Conservation (phyloP, 176 grass and related monocot genomes). For the Panicum miliaceum region DNA sequence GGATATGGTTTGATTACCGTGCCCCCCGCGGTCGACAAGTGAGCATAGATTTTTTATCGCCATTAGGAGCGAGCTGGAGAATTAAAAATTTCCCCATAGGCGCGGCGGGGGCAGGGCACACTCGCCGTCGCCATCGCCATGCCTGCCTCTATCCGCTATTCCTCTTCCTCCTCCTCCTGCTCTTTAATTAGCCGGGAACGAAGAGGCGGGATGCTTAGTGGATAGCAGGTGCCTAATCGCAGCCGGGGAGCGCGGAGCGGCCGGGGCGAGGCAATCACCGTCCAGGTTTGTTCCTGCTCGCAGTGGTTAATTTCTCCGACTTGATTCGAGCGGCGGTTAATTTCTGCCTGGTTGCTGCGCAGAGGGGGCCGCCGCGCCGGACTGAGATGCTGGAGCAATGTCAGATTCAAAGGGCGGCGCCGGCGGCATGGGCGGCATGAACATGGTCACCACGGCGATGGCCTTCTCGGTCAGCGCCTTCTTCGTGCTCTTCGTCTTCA, state of each 20-base stretch:
- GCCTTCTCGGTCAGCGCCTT: conserved; percentile 80
- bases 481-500: conserved; percentile 83
- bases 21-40: conserved; percentile 3
- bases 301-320: not conserved
- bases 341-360: not conserved
- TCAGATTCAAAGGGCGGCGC: not conserved
- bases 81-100: not conserved
- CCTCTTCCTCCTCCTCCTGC: not conserved
- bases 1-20: conserved; percentile 8
- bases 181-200: not conserved
- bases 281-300: not conserved
- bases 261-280: too few species aligned
- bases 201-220: not conserved
- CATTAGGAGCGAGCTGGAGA: not conserved
- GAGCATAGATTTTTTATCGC: not conserved
- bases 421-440: conserved; percentile 46
- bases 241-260: not conserved
- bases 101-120: conserved; percentile 12
- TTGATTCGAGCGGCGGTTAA: not conserved
- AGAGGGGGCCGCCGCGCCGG: not conserved
- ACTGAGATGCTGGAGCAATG: conserved; percentile 46
- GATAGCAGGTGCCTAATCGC: not conserved
- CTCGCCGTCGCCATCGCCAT: conserved; percentile 39
- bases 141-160: conserved; percentile 24
- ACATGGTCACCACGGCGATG: conserved; percentile 73